Base-by-base conservation (phyloP, 495 filamentous ascomycete species). In the Penicillium ochrochloron region DNA sequence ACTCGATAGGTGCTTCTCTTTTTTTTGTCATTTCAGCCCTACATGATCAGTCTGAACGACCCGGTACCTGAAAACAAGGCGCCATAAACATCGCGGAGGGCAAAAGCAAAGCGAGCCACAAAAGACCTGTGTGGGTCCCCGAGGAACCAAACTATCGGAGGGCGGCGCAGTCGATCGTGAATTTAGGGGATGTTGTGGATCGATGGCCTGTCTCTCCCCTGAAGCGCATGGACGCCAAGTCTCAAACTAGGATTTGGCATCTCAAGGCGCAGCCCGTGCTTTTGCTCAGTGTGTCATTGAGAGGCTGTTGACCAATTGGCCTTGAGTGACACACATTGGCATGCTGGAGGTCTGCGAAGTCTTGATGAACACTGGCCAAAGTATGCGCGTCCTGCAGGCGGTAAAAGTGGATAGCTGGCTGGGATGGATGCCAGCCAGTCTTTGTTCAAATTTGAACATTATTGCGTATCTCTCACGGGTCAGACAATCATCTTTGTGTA, bases 111-210 rank as follows among this genome's bases (percentile, higher is more conserved):
- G 51, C 19, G 51, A 33, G 31, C 51, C 27, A n/a, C 27, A 12
- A 33, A 4, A 33, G 41, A 11, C n/a, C 19, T 9, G 42, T 55
- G 57, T 31, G 58, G 57, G 61, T 57, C 65, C 44, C 54, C 14
- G 31, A 57, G 53, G 39, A 65, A 55, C 29, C 37, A 61, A 64
- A 67, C 61, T 67, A 64, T 64, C 39, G 60, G 12, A 61, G 60
- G 57, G 65, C 55, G 46, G 14, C 42, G 52, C 53, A 29, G 64
- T 48, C 42, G 60, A 63, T 66, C 64, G 44, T 44, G 52, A 41
- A 19, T 19, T 44, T 44, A 9, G n/a, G n/a, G 9, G n/a, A 23
- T 23, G n/a, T 3, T 11, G 48, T 29, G 37, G 31, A 19, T 42
- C 51, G 27, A 25, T n/a, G 29, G 51, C 15, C 44, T 48, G 44